Conservation (phyloP, 148 eudicot genomes). For the Rhododendron henanense region DNA sequence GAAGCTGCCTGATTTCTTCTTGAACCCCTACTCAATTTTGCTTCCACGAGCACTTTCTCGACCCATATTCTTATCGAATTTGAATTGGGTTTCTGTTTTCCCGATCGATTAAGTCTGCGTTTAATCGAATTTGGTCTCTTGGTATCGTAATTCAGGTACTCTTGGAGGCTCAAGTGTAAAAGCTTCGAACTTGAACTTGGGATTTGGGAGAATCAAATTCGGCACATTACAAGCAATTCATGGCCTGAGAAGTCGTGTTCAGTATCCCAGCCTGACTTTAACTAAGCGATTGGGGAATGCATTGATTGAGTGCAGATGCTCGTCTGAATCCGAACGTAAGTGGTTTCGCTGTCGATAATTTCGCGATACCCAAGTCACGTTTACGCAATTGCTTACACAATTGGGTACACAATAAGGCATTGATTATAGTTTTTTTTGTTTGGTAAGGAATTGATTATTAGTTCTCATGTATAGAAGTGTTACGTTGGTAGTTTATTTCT, state of each 20-base stretch:
- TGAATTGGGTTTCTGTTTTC: background rate
- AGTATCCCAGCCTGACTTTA: constrained; percentile 18
- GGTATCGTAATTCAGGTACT: constrained; percentile 23
- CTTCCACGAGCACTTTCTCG: background rate
- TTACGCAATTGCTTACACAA: background rate
- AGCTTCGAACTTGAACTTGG: constrained; percentile 23
- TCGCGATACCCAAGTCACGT: background rate
- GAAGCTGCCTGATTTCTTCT: background rate
- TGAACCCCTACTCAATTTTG: background rate
- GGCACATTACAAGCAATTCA: constrained; percentile 13
- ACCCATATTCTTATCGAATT: background rate
- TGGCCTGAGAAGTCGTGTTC: constrained; percentile 1
- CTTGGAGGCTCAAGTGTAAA: constrained; percentile 39
- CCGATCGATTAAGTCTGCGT: background rate
- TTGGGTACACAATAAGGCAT: background rate
- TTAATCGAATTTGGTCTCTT: background rate
- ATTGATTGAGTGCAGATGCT: constrained; percentile 22
- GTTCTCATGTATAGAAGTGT: background rate
- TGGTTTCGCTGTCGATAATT: background rate
- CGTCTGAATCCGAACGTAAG: constrained; percentile 28
- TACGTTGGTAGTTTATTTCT: background rate
- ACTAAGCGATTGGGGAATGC: constrained; percentile 9
- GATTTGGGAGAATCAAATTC: constrained; percentile 18
- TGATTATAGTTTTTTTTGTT: no score
- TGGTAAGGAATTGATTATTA: background rate